Percentiles rank a stretch among this genome's conserved stretches.
phyloP scores from a whole-genome alignment of 345 rosid genomes.

The Citrus sp. region DNA sequence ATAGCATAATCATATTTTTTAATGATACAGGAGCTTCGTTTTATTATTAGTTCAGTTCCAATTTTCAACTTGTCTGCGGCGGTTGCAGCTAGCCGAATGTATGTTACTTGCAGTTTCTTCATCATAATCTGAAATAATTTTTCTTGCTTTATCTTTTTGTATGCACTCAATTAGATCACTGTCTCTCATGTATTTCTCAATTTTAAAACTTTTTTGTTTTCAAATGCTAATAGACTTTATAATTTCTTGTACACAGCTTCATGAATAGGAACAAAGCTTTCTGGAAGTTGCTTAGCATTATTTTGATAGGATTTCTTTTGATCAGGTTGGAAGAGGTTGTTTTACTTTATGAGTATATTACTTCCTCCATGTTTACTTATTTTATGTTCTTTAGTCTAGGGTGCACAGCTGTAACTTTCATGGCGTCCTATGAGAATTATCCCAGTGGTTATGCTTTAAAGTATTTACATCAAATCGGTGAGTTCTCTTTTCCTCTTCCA shows the following conservation, averaged over 20 bases:
- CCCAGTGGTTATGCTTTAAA: slow-evolving; percentile 87
- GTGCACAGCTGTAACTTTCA: slow-evolving; percentile 63
- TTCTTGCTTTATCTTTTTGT: neutral
- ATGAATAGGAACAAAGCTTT: slow-evolving; percentile 75
- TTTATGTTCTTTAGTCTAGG: slow-evolving; percentile 70
- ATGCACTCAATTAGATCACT: neutral
- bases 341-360: slow-evolving; percentile 5
- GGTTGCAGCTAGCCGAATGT: slow-evolving; percentile 89
- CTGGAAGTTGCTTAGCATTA: slow-evolving; percentile 68
- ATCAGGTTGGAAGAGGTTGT: slow-evolving; percentile 53
- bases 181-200: neutral
- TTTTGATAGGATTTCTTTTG: slow-evolving; percentile 55
- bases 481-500: slow-evolving; percentile 26
- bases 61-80: slow-evolving; percentile 93
- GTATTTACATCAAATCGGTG: slow-evolving; percentile 72
- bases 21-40: slow-evolving; percentile 85
- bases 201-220: neutral
- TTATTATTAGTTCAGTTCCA: slow-evolving; percentile 89
- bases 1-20: slow-evolving; percentile 1
- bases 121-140: neutral
- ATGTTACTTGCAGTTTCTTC: slow-evolving; percentile 18
- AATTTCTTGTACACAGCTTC: slow-evolving; percentile 46
- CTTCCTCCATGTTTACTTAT: slow-evolving; percentile 20
- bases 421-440: slow-evolving; percentile 90
- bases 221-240: neutral